phyloP scores from a whole-genome alignment of 169 alveolate species.

The Plasmodium cynomolgi region DNA sequence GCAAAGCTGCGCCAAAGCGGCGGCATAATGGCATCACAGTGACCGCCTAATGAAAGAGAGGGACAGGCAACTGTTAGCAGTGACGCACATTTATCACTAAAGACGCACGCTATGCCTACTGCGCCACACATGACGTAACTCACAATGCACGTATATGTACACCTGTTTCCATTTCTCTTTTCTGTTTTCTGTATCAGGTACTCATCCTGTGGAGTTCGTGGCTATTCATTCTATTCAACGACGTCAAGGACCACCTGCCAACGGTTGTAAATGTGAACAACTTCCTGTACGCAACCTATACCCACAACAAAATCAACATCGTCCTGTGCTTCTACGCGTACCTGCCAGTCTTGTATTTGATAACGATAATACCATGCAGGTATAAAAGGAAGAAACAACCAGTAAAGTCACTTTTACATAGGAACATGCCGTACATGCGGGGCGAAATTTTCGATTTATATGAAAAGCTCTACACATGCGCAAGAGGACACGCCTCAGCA shows the following conservation, averaged over 20 bases:
- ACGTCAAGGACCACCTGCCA: constrained; percentile 63
- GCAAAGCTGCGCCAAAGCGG: background rate
- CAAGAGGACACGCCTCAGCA: background rate
- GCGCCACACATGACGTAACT: background rate
- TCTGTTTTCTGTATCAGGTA: background rate
- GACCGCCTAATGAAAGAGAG: background rate
- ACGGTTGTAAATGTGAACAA: constrained; percentile 23
- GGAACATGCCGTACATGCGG: background rate
- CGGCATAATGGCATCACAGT: background rate
- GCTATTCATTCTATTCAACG: constrained; percentile 62
- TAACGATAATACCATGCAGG: constrained; percentile 76
- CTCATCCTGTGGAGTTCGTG: constrained; percentile 60
- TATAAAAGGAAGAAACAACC: constrained; percentile 2
- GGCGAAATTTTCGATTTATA: background rate
- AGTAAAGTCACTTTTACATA: background rate
- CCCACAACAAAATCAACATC: constrained; percentile 57
- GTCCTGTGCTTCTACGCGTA: constrained; percentile 61
- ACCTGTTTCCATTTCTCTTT: background rate
- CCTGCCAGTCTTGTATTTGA: constrained; percentile 52
- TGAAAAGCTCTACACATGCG: background rate
- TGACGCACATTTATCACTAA: background rate
- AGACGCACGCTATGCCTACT: background rate
- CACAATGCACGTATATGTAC: background rate
- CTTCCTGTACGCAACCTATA: constrained; percentile 71
- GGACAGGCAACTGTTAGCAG: background rate